Evolutionary conservation across 116 monocot genomes (phyloP).

Genomic region (Iris pallida): DNA sequence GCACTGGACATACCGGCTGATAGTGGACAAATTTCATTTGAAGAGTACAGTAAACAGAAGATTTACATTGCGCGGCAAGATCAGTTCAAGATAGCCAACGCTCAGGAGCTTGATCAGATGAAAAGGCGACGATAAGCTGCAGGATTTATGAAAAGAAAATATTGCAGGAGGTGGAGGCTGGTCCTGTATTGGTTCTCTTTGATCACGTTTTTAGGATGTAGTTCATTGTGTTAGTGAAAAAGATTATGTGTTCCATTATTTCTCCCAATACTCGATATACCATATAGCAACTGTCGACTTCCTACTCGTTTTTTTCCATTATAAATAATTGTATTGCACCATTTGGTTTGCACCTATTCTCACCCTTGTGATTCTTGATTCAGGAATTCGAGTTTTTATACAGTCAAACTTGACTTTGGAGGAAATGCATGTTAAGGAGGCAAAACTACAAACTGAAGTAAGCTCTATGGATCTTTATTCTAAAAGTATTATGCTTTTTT

Average conservation of each 20-base stretch:
- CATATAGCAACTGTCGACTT: not conserved
- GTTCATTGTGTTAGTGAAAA: not conserved
- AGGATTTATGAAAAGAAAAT: conserved; percentile 49
- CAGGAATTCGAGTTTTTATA: conserved; percentile 72
- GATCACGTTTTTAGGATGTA: too few relatives aligned
- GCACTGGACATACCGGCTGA: conserved; percentile 68
- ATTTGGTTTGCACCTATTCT: not conserved
- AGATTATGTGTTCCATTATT: not conserved
- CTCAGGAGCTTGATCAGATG: conserved; percentile 79
- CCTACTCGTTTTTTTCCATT: not conserved
- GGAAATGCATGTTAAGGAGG: conserved; percentile 53
- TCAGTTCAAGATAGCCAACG: conserved; percentile 68
- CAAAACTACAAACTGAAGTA: conserved; percentile 62
- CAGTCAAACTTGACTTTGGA: conserved; percentile 82
- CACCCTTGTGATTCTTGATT: conserved; percentile 3
- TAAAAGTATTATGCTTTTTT: not conserved
- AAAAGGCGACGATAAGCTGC: conserved; percentile 62
- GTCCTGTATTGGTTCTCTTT: conserved; percentile 13
- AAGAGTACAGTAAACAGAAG: conserved; percentile 98
- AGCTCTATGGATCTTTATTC: not conserved
- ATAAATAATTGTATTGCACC: not conserved
- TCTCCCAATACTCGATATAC: not conserved
- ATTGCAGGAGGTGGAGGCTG: conserved; percentile 57
- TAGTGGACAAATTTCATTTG: conserved; percentile 74
- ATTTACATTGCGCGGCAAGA: conserved; percentile 80